Percentiles rank a stretch among this genome's conserved stretches.
These are phyloP conservation scores for Metschnikowia colocasiae DNA, from an alignment of 805 yeast species.

Conservation along the genomic window DNA sequence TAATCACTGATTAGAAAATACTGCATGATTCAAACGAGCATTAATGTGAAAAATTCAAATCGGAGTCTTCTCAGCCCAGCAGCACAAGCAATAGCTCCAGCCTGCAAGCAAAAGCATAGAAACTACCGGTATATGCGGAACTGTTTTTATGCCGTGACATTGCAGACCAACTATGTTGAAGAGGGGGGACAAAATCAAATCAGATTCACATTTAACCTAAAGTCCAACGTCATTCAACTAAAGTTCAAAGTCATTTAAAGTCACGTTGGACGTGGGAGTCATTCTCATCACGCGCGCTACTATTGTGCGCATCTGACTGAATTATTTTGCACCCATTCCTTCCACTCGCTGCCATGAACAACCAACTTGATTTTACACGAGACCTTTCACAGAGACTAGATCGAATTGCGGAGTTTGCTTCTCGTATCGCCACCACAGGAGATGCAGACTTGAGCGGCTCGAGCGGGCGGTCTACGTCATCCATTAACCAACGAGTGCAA, in stretches of 20 bases:
- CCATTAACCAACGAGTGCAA: conserved; percentile 3
- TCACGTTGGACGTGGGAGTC: too few species aligned
- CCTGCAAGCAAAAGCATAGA: background rate
- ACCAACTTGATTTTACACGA: background rate
- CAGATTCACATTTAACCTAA: too few species aligned
- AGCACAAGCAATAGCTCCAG: background rate
- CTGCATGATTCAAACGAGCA: too few species aligned
- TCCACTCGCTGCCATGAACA: conserved; percentile 2
- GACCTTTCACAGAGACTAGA: conserved; percentile 20
- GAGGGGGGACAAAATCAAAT: too few species aligned
- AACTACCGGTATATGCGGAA: background rate
- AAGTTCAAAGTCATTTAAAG: too few species aligned
- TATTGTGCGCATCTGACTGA: background rate
- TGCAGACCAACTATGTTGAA: too few species aligned
- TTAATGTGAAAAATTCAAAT: too few species aligned
- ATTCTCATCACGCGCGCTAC: background rate
- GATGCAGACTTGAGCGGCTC: conserved; percentile 1
- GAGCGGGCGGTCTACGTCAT: background rate
- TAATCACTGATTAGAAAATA: background rate
- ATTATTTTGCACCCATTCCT: conserved; percentile 1
- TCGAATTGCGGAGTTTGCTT: conserved; percentile 25
- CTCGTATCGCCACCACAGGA: conserved; percentile 12
- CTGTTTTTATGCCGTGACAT: background rate
- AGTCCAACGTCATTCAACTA: background rate
- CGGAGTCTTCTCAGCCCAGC: background rate